Percentiles rank a stretch among this genome's conserved stretches.
Evolutionary conservation across 2,329 filamentous ascomycete genomes (phyloP).

Genomic region (Fusarium miscanthi): DNA sequence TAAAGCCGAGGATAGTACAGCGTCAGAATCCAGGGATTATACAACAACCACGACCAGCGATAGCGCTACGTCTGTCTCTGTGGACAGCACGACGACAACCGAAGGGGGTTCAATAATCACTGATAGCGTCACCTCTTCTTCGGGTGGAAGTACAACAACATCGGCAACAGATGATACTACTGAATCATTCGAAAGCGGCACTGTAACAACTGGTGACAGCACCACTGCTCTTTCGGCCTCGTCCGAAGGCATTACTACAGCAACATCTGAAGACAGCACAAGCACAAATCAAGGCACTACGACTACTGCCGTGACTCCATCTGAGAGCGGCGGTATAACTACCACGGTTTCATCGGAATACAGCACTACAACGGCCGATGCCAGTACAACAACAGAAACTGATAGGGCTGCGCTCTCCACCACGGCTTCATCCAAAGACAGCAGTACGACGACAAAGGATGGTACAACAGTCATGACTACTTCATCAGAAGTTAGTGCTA

Average conservation of each 20-base stretch:
- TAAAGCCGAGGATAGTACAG: rapidly evolving
- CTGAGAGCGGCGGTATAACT: neutral
- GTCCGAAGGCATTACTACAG: rapidly evolving
- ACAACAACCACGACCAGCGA: neutral
- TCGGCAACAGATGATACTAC: neutral
- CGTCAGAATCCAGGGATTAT: neutral
- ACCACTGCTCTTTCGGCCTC: rapidly evolving
- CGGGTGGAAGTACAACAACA: too few relatives aligned
- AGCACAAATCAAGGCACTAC: neutral
- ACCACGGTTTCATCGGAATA: rapidly evolving
- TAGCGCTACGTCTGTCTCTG: rapidly evolving
- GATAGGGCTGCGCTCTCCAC: rapidly evolving
- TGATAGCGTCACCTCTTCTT: rapidly evolving
- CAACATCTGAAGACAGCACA: rapidly evolving
- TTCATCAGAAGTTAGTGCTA: neutral
- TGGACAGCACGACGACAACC: rapidly evolving
- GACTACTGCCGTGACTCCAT: neutral
- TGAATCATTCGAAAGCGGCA: neutral
- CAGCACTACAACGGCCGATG: neutral
- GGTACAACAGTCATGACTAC: neutral
- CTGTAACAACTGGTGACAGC: too few relatives aligned
- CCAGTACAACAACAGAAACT: rapidly evolving
- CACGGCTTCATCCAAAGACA: neutral
- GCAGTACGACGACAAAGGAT: neutral
- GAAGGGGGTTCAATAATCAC: rapidly evolving